Evolutionary conservation across 1,284 basidiomycete species (phyloP).

Genomic region (Trametes polyzona): DNA sequence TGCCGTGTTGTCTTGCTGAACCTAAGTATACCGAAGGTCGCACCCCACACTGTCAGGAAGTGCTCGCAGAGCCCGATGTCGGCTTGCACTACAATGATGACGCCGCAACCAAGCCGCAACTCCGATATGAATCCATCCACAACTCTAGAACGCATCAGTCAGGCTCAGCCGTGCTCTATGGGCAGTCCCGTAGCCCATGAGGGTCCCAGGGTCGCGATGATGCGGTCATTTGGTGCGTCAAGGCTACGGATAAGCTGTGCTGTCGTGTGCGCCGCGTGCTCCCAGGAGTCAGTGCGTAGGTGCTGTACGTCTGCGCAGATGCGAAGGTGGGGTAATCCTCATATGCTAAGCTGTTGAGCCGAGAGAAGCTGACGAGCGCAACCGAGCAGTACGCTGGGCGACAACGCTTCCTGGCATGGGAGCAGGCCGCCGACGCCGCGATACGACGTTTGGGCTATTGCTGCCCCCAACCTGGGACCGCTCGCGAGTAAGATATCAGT

Average conservation of each 20-base stretch:
- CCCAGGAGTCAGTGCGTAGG: background rate
- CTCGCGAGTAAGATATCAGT: too few species aligned
- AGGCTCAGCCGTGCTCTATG: background rate
- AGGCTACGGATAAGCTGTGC: background rate
- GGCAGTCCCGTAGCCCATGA: too few species aligned
- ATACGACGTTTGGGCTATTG: too few species aligned
- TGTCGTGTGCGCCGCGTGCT: background rate
- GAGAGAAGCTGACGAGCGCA: background rate
- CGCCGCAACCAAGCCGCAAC: background rate
- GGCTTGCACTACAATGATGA: background rate
- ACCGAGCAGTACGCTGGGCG: background rate
- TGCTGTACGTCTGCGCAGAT: background rate
- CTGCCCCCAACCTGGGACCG: too few species aligned
- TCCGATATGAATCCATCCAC: background rate
- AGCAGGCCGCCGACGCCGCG: too few species aligned
- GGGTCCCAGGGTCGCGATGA: too few species aligned
- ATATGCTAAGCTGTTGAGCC: background rate
- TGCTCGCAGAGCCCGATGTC: background rate
- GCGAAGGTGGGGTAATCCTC: background rate
- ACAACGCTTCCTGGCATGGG: background rate
- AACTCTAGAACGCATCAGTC: background rate
- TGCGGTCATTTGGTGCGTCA: background rate
- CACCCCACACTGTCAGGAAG: background rate
- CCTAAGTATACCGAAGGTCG: background rate
- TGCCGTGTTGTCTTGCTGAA: background rate